Percentiles rank a stretch among this genome's conserved stretches.
These are phyloP conservation scores for Colletotrichum tofieldiae DNA, from an alignment of 2,329 filamentous ascomycete species.

Conservation along the genomic window DNA sequence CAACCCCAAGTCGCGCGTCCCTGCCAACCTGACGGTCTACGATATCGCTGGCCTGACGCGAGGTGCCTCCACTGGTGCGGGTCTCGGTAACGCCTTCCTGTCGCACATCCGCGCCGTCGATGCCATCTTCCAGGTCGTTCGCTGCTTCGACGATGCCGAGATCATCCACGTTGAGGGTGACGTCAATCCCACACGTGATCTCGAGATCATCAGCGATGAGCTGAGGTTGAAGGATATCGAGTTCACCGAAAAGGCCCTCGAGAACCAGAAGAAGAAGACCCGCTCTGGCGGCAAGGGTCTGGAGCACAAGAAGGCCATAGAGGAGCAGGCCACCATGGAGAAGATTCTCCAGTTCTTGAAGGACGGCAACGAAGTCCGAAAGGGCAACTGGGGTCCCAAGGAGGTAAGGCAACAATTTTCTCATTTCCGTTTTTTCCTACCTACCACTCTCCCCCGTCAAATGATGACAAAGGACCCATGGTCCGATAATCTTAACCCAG, in stretches of 20 bases:
- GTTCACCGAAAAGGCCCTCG: conserved; percentile 95
- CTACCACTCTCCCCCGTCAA: conserved; percentile 54
- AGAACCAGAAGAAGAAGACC: conserved; percentile 94
- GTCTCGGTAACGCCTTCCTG: conserved; percentile 97
- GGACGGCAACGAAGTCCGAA: conserved; percentile 93
- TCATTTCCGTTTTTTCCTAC: conserved; percentile 44
- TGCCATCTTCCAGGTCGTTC: conserved; percentile 97
- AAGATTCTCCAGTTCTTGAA: conserved; percentile 89
- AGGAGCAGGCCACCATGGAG: conserved; percentile 94
- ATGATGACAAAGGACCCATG: conserved; percentile 99
- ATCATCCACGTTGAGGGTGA: conserved; percentile 99
- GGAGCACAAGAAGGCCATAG: conserved; percentile 97
- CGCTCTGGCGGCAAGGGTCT: conserved; percentile 93
- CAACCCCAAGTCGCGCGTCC: conserved; percentile 97
- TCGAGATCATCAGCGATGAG: conserved; percentile 98
- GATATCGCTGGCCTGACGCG: conserved; percentile 98
- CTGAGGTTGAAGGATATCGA: conserved; percentile 98
- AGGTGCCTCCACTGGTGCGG: conserved; percentile 96
- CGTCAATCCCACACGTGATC: conserved; percentile 93
- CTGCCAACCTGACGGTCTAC: conserved; percentile 97
- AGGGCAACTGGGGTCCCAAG: conserved; percentile 90
- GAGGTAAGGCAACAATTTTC: conserved; percentile 79
- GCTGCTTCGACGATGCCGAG: conserved; percentile 98
- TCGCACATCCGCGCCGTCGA: conserved; percentile 99
- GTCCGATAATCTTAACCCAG: conserved; percentile 97